phyloP scores from a whole-genome alignment of 495 filamentous ascomycete species.

The Aspergillus affinis region DNA sequence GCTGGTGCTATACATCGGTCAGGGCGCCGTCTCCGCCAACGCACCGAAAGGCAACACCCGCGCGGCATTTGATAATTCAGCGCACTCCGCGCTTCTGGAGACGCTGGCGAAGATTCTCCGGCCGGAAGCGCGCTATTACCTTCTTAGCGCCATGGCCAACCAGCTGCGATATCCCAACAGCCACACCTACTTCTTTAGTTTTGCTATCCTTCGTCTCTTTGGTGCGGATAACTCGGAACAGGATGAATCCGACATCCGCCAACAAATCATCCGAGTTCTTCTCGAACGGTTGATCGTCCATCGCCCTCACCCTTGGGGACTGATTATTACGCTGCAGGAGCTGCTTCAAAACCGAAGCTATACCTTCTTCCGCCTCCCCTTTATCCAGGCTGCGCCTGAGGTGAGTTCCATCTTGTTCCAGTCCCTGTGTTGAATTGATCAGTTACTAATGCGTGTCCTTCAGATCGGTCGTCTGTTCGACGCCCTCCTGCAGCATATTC shows the following conservation, averaged over 20 bases:
- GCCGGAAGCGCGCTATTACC: constrained; percentile 80
- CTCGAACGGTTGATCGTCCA: constrained; percentile 85
- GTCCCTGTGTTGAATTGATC: not conserved
- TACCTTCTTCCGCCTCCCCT: constrained; percentile 87
- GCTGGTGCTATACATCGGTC: constrained; percentile 78
- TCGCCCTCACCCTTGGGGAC: constrained; percentile 94
- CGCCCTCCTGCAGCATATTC: constrained; percentile 50
- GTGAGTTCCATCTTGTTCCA: constrained; percentile 44
- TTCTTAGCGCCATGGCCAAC: constrained; percentile 82
- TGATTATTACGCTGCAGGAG: constrained; percentile 88
- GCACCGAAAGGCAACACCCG: constrained; percentile 55
- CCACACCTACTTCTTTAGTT: constrained; percentile 91
- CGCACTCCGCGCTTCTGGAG: constrained; percentile 73
- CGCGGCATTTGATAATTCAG: constrained; percentile 67
- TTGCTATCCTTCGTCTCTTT: constrained; percentile 83
- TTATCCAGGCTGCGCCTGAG: constrained; percentile 84
- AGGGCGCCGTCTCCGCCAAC: constrained; percentile 59
- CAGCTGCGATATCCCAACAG: constrained; percentile 88
- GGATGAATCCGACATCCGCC: constrained; percentile 76
- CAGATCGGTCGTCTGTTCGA: constrained; percentile 52
- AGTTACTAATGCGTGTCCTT: constrained; percentile 13
- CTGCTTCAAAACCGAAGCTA: constrained; percentile 86
- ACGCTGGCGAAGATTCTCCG: constrained; percentile 69
- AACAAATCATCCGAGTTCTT: constrained; percentile 85
- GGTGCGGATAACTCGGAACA: constrained; percentile 72